phyloP scores from a whole-genome alignment of 2,329 filamentous ascomycete genomes.

The Venturia nashicola region DNA sequence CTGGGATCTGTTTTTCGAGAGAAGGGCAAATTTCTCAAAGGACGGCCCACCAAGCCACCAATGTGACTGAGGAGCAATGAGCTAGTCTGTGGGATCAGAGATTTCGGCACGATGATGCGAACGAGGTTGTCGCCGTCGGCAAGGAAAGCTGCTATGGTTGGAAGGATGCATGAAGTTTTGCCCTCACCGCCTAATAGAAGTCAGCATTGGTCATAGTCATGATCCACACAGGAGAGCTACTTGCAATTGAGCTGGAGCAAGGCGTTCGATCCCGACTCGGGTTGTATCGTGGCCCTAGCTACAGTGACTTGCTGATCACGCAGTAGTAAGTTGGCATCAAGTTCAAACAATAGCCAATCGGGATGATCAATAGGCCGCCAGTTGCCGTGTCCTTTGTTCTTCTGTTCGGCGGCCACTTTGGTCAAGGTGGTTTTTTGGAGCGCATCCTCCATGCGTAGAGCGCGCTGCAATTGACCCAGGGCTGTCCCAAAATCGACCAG shows the following conservation, averaged over 20 bases:
- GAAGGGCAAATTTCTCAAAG: constrained; percentile 42
- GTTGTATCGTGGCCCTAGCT: constrained; percentile 43
- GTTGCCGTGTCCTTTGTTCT: constrained; percentile 34
- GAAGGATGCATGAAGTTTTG: constrained; percentile 56
- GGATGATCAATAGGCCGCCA: constrained; percentile 40
- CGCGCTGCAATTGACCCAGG: constrained; percentile 30
- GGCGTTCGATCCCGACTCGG: constrained; percentile 37
- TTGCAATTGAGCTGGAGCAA: constrained; percentile 45
- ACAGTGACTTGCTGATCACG: constrained; percentile 47
- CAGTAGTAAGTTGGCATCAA: constrained; percentile 50
- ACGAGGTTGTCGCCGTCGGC: constrained; percentile 29
- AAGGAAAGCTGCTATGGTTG: constrained; percentile 38
- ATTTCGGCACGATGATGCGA: constrained; percentile 40
- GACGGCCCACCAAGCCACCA: constrained; percentile 38
- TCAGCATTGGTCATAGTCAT: too few relatives aligned
- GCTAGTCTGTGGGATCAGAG: constrained; percentile 41
- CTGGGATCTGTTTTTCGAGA: constrained; percentile 33
- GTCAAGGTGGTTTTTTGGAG: constrained; percentile 14
- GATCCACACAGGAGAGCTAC: too few relatives aligned
- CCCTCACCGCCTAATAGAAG: constrained; percentile 39
- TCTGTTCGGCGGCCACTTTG: constrained; percentile 25
- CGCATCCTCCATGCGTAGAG: constrained; percentile 25
- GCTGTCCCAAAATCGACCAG: constrained; percentile 30
- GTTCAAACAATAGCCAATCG: constrained; percentile 52
- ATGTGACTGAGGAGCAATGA: constrained; percentile 39